Conservation (phyloP, 257 asterid species). For the Knoxia roxburghii region DNA sequence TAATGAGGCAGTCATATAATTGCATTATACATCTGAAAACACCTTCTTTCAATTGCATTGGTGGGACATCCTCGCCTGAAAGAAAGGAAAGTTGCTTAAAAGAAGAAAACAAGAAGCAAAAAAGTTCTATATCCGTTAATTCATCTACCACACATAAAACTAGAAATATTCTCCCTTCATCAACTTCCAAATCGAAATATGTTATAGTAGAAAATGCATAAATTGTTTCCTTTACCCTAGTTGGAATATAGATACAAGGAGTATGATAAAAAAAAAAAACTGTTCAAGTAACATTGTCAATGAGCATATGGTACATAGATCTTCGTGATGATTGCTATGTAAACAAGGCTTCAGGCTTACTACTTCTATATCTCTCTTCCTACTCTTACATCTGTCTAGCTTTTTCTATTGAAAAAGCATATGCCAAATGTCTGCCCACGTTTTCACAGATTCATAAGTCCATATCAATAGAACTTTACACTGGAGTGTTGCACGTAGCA, state of each 20-base stretch:
- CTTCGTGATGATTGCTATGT: background rate
- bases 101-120: background rate
- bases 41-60: constrained; percentile 97
- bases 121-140: background rate
- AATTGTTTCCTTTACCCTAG: background rate
- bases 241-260: background rate
- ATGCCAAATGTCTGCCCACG: background rate
- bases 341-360: background rate
- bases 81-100: constrained; percentile 13
- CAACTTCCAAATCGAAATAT: background rate
- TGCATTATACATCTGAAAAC: constrained; percentile 96
- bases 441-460: background rate
- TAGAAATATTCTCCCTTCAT: background rate
- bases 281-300: background rate
- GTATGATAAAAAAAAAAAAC: background rate
- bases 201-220: background rate
- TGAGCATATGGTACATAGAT: background rate
- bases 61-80: constrained; percentile 93
- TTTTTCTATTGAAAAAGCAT: background rate
- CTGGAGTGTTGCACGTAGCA: background rate
- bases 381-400: background rate
- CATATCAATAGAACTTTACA: background rate
- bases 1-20: constrained; percentile 83
- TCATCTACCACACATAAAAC: background rate
- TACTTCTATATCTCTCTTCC: background rate